Conservation (phyloP, 2,329 filamentous ascomycete species). For the Boeremia exigua region DNA sequence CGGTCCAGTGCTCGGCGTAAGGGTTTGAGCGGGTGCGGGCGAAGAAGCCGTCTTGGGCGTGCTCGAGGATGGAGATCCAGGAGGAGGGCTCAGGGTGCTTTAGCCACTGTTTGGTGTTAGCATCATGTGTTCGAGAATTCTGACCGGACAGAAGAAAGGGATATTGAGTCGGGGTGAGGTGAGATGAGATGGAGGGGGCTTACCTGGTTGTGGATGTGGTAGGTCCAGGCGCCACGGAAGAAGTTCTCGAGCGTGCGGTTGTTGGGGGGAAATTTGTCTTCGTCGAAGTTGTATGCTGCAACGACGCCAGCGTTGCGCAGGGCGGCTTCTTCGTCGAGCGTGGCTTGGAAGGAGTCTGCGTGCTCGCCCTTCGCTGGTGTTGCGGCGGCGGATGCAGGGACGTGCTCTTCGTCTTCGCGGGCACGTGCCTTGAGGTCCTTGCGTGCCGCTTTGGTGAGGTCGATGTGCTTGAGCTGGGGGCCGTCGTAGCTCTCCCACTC, state of each 20-base stretch:
- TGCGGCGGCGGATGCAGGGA: conserved; percentile 36
- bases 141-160: too few species aligned
- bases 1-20: conserved; percentile 62
- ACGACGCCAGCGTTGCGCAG: conserved; percentile 51
- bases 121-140: background rate
- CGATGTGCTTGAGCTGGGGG: conserved; percentile 47
- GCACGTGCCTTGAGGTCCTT: conserved; percentile 37
- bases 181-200: conserved; percentile 25
- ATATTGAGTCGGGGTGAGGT: background rate
- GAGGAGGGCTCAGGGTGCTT: conserved; percentile 63
- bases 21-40: conserved; percentile 56
- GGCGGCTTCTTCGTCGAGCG: conserved; percentile 49
- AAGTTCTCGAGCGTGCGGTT: conserved; percentile 63
- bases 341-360: conserved; percentile 50
- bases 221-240: conserved; percentile 63
- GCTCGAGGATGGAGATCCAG: conserved; percentile 61
- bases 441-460: conserved; percentile 33
- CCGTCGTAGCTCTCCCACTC: conserved; percentile 63
- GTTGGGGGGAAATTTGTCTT: conserved; percentile 62
- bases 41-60: conserved; percentile 63
- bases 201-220: conserved; percentile 65
- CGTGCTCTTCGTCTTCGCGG: conserved; percentile 34
- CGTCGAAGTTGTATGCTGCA: conserved; percentile 54
- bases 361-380: conserved; percentile 31
- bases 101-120: conserved; percentile 54